These are phyloP conservation scores for Tricholoma flavovirens DNA, from an alignment of 768 basidiomycete genomes.

Conservation along the genomic window DNA sequence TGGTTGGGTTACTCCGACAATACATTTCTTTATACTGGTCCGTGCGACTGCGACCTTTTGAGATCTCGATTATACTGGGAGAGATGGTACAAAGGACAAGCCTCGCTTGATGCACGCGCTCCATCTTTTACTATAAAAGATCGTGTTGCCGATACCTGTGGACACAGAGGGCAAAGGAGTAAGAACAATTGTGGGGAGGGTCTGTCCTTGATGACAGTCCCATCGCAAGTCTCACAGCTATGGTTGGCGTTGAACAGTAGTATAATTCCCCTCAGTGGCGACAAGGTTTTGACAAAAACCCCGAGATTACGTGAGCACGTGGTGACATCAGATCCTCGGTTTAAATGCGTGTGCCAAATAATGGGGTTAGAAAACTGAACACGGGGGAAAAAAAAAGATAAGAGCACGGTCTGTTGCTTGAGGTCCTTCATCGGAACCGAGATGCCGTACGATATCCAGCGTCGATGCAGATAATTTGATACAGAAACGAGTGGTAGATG, in stretches of 20 bases:
- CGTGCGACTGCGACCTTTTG: background rate
- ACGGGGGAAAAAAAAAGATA: background rate
- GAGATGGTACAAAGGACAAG: background rate
- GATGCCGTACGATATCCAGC: too few species aligned
- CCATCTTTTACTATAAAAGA: background rate
- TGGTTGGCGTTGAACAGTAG: background rate
- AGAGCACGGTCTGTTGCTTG: background rate
- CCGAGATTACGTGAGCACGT: background rate
- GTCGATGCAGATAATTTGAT: too few species aligned
- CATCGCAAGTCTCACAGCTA: background rate
- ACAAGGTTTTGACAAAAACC: background rate
- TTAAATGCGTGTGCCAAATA: background rate
- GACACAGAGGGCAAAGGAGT: too few species aligned
- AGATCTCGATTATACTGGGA: constrained; percentile 4
- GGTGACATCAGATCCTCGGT: background rate
- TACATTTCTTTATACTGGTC: background rate
- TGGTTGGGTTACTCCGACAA: background rate
- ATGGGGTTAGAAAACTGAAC: background rate
- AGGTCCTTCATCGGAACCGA: background rate
- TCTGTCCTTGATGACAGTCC: too few species aligned
- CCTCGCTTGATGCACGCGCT: background rate
- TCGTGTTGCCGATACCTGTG: too few species aligned
- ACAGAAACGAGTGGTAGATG: too few species aligned
- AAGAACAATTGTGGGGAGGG: too few species aligned
- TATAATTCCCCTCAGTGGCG: too few species aligned